Evolutionary conservation across 73 alveolate genomes (phyloP), one percentile per base, ranked within the genome.

Genomic region (Paramecium octaurelia): DNA sequence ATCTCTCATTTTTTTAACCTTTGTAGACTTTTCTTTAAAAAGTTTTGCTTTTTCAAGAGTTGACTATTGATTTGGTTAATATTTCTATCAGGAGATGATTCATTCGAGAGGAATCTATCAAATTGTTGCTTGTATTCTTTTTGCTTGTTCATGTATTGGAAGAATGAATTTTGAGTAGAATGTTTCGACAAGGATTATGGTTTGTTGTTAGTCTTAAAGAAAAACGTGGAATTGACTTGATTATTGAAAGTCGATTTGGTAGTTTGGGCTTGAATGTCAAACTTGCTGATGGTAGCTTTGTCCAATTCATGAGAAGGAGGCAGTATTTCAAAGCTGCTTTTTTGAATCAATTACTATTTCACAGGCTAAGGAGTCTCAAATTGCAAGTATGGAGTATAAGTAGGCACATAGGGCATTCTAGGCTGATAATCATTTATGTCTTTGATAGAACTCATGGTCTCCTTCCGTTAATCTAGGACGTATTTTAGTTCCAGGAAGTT

Each of bases 71-170:
- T 64, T 64, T 27, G 12, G 29, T 27, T 64, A 14, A 64, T 27
- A 64, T 64, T 27, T 27, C 24, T 27, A 3, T 21, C 44, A 14
- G 48, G 84, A 20, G 84, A 64, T 18, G 69, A 24, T 48, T 64
- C 84, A 34, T 64, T 64, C 84, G 84, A 64, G 84, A 64, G 50
- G 29, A 64, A 64, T 64, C 84, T 27, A 64, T 64, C 84, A 18
- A 64, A 64, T 64, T 64, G 8, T 64, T 64, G 11, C 31, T 64
- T 64, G 46, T 64, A 64, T 34, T 64, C 84, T 20, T 64, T 64
- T 20, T 64, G 8, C 11, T 64, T 64, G 46, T 64, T 64, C 50
- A 64, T 64, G 31, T 64, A 31, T 20, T 42, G 44, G 16, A 40
- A 10, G 48, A 23, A 12, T 20, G 44, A 40, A 23, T 10, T 64